Percentiles rank a stretch among this genome's conserved stretches.
These are phyloP conservation scores for Tricholomella constricta DNA, from an alignment of 768 basidiomycete species.

Conservation along the genomic window DNA sequence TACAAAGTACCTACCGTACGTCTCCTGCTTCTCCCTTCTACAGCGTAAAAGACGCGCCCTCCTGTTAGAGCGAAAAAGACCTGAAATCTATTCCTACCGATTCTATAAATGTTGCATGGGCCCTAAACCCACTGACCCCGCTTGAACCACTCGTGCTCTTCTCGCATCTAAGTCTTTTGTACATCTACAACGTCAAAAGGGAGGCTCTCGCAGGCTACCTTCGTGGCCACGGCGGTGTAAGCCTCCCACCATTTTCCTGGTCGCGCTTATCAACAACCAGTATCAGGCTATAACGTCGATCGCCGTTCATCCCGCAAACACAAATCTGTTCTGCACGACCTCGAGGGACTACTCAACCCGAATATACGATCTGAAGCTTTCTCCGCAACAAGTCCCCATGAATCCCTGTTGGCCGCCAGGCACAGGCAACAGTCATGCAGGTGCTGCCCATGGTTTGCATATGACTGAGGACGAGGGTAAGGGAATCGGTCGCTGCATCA, in stretches of 20 bases:
- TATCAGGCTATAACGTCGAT: conserved; percentile 65
- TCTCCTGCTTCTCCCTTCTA: not conserved
- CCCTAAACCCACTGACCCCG: conserved; percentile 42
- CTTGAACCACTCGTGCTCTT: conserved; percentile 64
- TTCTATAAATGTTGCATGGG: conserved; percentile 57
- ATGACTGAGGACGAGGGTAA: conserved; percentile 60
- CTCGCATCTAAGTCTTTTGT: conserved; percentile 53
- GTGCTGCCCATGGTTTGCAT: conserved; percentile 70
- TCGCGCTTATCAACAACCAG: conserved; percentile 1
- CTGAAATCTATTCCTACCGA: conserved; percentile 29
- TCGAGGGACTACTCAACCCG: conserved; percentile 72
- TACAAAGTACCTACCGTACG: conserved; percentile 39
- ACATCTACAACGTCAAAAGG: conserved; percentile 51
- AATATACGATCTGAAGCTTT: conserved; percentile 61
- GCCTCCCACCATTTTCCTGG: conserved; percentile 22
- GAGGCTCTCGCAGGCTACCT: conserved; percentile 47
- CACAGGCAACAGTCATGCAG: conserved; percentile 52
- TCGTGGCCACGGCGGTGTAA: conserved; percentile 75
- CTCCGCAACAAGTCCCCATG: conserved; percentile 32
- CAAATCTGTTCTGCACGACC: conserved; percentile 68
- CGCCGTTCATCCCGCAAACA: conserved; percentile 58
- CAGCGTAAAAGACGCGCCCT: not conserved
- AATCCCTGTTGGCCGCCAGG: conserved; percentile 66
- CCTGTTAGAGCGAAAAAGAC: conserved; percentile 12
- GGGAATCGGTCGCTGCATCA: conserved; percentile 64